phyloP scores from a whole-genome alignment of 306 rosid species.

The Citrullus mucosospermus region DNA sequence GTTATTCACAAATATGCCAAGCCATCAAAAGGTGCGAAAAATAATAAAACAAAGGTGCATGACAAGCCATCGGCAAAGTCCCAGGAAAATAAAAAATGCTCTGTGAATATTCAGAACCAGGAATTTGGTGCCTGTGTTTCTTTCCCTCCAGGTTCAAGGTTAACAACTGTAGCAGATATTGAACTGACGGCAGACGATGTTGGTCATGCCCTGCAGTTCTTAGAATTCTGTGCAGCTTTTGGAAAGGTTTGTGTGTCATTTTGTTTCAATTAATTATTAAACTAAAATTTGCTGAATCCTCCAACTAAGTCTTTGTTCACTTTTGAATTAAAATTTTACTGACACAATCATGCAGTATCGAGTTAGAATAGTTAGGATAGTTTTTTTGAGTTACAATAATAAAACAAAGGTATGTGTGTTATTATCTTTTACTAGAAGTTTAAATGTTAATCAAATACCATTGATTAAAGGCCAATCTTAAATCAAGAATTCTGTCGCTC shows the following conservation, averaged over 20 bases:
- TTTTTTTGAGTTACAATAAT: too few species aligned
- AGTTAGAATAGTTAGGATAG: neutral
- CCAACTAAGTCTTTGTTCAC: neutral
- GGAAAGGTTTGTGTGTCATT: slow-evolving; percentile 42
- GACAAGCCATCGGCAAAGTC: slow-evolving; percentile 3
- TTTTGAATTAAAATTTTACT: neutral
- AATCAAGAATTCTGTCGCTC: neutral
- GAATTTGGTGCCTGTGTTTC: slow-evolving; percentile 16
- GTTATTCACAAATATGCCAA: neutral
- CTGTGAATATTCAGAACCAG: neutral
- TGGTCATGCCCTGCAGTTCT: slow-evolving; percentile 66
- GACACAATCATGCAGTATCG: neutral
- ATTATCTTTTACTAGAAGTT: neutral
- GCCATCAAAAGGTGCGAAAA: slow-evolving; percentile 6
- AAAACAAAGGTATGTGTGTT: neutral
- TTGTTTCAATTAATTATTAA: neutral
- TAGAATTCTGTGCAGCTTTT: slow-evolving; percentile 61
- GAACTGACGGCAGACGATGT: slow-evolving; percentile 42
- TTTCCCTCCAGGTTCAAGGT: slow-evolving; percentile 34
- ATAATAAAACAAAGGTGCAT: slow-evolving; percentile 11
- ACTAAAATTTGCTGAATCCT: neutral
- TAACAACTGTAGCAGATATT: slow-evolving; percentile 32
- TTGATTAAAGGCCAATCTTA: neutral
- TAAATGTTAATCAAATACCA: neutral
- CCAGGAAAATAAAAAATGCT: slow-evolving; percentile 5